Evolutionary conservation across 2,329 filamentous ascomycete species (phyloP).

Genomic region (Zymoseptoria ardabiliae): DNA sequence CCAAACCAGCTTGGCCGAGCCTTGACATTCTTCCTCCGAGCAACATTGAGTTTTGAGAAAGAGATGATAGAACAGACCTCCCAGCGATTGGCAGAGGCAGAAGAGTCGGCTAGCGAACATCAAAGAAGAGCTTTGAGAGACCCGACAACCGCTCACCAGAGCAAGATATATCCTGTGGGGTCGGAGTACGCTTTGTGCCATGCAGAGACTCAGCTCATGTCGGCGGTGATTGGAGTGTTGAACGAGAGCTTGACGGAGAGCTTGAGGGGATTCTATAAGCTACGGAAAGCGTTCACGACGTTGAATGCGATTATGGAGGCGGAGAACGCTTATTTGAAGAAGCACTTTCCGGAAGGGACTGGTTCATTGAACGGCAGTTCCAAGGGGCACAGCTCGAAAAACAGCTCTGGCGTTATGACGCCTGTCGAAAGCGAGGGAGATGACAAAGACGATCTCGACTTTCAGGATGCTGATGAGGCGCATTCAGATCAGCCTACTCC

Average conservation of each 20-base stretch:
- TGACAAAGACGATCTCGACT: slow-evolving; percentile 42
- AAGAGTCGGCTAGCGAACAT: slow-evolving; percentile 67
- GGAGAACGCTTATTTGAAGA: slow-evolving; percentile 54
- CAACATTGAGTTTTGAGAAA: slow-evolving; percentile 85
- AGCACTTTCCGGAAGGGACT: slow-evolving; percentile 18
- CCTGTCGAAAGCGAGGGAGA: slow-evolving; percentile 14
- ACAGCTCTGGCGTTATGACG: slow-evolving; percentile 14
- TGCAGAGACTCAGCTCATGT: slow-evolving; percentile 82
- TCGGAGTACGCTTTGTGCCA: slow-evolving; percentile 80
- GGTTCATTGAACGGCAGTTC: slow-evolving; percentile 1
- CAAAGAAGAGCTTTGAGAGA: slow-evolving; percentile 65
- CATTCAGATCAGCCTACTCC: slow-evolving; percentile 41
- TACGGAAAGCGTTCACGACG: slow-evolving; percentile 79
- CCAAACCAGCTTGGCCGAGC: slow-evolving; percentile 61
- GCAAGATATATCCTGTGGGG: slow-evolving; percentile 68
- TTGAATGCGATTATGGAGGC: slow-evolving; percentile 71
- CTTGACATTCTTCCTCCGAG: slow-evolving; percentile 75
- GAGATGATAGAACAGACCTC: slow-evolving; percentile 81
- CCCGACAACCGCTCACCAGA: slow-evolving; percentile 44
- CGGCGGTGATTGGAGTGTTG: slow-evolving; percentile 77
- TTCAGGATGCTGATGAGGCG: slow-evolving; percentile 51
- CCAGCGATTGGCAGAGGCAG: slow-evolving; percentile 63
- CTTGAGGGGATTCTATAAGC: slow-evolving; percentile 84
- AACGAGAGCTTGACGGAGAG: slow-evolving; percentile 90
- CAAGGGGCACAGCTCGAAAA: neutral